phyloP scores from a whole-genome alignment of 208 protist genomes.

The Angomonas deanei region DNA sequence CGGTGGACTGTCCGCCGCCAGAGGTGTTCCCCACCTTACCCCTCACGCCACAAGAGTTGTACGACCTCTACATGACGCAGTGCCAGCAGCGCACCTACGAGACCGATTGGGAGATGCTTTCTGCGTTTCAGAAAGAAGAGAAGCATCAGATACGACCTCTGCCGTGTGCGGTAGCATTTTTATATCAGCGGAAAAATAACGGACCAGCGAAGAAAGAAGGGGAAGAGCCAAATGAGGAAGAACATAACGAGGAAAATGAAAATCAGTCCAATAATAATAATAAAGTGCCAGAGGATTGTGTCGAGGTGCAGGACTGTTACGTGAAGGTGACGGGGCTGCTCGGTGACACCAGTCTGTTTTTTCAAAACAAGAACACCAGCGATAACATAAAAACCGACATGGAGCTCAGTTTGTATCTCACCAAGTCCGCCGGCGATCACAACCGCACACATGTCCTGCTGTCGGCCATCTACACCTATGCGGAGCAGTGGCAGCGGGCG shows the following conservation, averaged over 20 bases:
- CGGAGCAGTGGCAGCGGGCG: slow-evolving; percentile 45
- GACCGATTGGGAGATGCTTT: slow-evolving; percentile 32
- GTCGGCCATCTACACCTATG: slow-evolving; percentile 30
- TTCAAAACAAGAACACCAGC: background rate
- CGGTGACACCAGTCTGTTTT: slow-evolving; percentile 22
- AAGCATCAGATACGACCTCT: slow-evolving; percentile 25
- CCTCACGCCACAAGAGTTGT: slow-evolving; percentile 29
- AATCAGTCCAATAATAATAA: background rate
- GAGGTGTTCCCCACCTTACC: slow-evolving; percentile 23
- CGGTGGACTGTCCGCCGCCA: slow-evolving; percentile 18
- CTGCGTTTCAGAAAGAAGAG: slow-evolving; percentile 13
- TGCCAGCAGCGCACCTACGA: slow-evolving; percentile 21
- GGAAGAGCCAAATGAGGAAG: too few species aligned
- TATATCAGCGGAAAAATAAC: slow-evolving; percentile 14
- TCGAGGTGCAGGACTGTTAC: slow-evolving; percentile 38
- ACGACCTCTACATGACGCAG: slow-evolving; percentile 23
- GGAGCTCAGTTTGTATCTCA: slow-evolving; percentile 31
- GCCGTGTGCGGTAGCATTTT: slow-evolving; percentile 59
- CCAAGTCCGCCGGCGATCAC: slow-evolving; percentile 44
- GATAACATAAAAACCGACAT: slow-evolving; percentile 2
- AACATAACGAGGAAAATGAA: background rate
- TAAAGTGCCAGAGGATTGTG: slow-evolving; percentile 19
- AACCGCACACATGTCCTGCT: slow-evolving; percentile 33
- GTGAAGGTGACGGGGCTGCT: slow-evolving; percentile 37
- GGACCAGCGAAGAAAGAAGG: background rate